These are phyloP conservation scores for Xylariales sp. DNA, from an alignment of 2,329 filamentous ascomycete species.

Conservation along the genomic window DNA sequence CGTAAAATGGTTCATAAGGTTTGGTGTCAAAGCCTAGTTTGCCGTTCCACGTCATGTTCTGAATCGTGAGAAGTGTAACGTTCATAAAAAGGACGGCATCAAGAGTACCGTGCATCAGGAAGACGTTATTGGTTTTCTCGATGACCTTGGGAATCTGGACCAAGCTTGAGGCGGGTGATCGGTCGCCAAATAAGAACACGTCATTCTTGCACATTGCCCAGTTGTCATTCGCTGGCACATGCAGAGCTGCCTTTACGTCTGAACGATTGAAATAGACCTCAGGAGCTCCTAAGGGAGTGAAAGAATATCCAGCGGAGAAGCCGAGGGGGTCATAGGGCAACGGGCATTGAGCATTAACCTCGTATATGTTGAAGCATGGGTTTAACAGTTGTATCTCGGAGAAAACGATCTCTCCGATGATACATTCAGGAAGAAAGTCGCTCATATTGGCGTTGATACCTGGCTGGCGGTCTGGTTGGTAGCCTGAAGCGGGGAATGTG, in stretches of 20 bases:
- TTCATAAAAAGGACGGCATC: constrained; percentile 63
- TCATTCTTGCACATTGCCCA: background rate
- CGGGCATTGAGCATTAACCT: background rate
- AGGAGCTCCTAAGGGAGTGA: too few relatives aligned
- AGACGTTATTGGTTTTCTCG: constrained; percentile 63
- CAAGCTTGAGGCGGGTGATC: too few relatives aligned
- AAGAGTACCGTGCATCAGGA: constrained; percentile 65
- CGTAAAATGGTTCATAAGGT: constrained; percentile 58
- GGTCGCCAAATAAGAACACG: too few relatives aligned
- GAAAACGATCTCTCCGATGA: background rate
- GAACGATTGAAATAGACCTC: constrained; percentile 41
- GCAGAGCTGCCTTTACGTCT: constrained; percentile 62
- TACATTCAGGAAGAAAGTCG: too few relatives aligned
- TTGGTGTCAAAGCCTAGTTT: constrained; percentile 59
- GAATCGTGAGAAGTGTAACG: constrained; percentile 64
- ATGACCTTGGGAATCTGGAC: constrained; percentile 66
- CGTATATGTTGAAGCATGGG: background rate
- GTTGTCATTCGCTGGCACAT: constrained; percentile 41
- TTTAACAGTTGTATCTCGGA: background rate
- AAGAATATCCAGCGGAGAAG: background rate
- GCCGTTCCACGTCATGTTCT: constrained; percentile 76
- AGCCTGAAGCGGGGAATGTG: constrained; percentile 25
- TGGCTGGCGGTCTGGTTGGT: too few relatives aligned
- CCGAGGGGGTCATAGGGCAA: background rate
- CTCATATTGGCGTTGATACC: too few relatives aligned